Conservation (phyloP, 768 basidiomycete species). For the Imleria badia region DNA sequence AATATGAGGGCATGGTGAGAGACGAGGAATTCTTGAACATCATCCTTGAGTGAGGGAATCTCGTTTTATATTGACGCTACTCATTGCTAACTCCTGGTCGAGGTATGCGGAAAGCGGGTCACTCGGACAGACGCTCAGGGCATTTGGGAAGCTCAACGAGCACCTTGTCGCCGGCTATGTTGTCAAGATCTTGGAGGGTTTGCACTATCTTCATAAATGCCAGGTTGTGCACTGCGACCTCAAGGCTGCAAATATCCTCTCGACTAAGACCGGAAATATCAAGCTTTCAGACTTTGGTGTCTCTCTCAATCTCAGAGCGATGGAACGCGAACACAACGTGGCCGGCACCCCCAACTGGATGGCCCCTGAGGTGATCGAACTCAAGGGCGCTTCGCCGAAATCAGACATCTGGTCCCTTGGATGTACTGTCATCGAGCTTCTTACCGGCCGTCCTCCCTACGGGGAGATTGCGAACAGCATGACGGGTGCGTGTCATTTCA, state of each 20-base stretch:
- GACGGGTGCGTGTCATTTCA: slow-evolving; percentile 60
- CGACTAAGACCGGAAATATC: slow-evolving; percentile 95
- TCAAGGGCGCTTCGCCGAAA: slow-evolving; percentile 90
- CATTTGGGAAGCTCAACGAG: slow-evolving; percentile 94
- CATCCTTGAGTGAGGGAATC: slow-evolving; percentile 76
- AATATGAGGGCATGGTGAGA: slow-evolving; percentile 94
- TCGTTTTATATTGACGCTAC: not conserved
- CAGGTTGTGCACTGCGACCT: slow-evolving; percentile 97
- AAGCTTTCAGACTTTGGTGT: slow-evolving; percentile 98
- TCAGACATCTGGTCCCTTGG: slow-evolving; percentile 96
- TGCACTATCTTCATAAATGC: slow-evolving; percentile 87
- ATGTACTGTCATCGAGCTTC: slow-evolving; percentile 91
- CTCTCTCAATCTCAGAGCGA: slow-evolving; percentile 89
- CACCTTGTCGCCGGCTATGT: slow-evolving; percentile 89
- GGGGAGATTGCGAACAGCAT: slow-evolving; percentile 86
- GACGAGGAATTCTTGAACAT: slow-evolving; percentile 89
- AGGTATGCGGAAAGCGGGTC: slow-evolving; percentile 98
- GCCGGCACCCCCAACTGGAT: slow-evolving; percentile 99
- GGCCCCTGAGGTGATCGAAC: slow-evolving; percentile 96
- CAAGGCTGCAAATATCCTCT: slow-evolving; percentile 98
- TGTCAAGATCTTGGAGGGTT: slow-evolving; percentile 93
- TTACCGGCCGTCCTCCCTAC: slow-evolving; percentile 92
- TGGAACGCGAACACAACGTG: slow-evolving; percentile 84
- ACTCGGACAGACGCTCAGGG: slow-evolving; percentile 86
- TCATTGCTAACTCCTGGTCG: slow-evolving; percentile 17